Conservation (phyloP, 2,329 filamentous ascomycete genomes). For the Diaporthe ilicicola region DNA sequence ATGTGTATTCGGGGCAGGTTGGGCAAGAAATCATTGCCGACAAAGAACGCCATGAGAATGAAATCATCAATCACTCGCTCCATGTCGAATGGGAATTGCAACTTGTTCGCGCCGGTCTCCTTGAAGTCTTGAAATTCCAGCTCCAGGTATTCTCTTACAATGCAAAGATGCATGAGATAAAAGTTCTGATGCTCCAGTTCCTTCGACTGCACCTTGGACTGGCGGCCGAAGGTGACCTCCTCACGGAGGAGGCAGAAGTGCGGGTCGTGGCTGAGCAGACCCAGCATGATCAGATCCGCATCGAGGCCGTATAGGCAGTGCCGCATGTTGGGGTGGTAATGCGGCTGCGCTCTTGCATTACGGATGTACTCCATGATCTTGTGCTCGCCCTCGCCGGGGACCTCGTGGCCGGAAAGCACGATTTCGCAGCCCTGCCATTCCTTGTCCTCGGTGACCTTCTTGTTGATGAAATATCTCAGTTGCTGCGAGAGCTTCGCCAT, state of each 20-base stretch:
- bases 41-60: conserved; percentile 99
- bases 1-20: conserved; percentile 97
- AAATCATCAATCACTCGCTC: conserved; percentile 99
- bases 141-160: conserved; percentile 96
- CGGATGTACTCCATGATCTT: conserved; percentile 99
- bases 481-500: conserved; percentile 97
- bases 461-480: conserved; percentile 98
- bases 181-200: conserved; percentile 99
- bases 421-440: conserved; percentile 98
- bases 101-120: conserved; percentile 63
- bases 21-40: conserved; percentile 98
- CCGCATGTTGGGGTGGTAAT: conserved; percentile 91
- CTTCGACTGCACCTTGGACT: conserved; percentile 88
- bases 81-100: conserved; percentile 87
- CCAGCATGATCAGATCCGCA: conserved; percentile 98
- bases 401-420: conserved; percentile 95
- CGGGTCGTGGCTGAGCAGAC: conserved; percentile 94
- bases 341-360: conserved; percentile 92
- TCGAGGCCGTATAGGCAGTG: conserved; percentile 98
- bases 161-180: conserved; percentile 95
- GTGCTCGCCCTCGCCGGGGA: conserved; percentile 97
- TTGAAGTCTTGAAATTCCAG: conserved; percentile 95
- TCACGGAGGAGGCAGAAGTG: conserved; percentile 98
- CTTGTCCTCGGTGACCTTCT: conserved; percentile 95
- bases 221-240: conserved; percentile 95